Percentiles rank a stretch among this genome's conserved stretches.
Conservation (phyloP, 768 basidiomycete species). For the Pisolithus microcarpus region DNA sequence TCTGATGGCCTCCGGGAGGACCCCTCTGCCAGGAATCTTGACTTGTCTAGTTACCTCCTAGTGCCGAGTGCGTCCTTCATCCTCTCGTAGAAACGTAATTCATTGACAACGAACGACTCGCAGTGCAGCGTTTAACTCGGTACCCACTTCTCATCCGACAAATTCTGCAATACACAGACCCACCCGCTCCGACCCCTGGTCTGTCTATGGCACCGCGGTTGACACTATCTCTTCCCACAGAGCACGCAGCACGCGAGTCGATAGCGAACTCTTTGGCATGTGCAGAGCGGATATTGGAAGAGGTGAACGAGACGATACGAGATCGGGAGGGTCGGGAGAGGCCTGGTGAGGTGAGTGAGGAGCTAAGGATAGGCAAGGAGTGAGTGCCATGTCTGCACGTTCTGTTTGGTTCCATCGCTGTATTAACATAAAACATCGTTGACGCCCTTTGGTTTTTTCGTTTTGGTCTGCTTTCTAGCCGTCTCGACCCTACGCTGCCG, state of each 20-base stretch:
- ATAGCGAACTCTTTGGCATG: constrained; percentile 51
- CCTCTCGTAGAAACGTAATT: not conserved
- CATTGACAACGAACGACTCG: not conserved
- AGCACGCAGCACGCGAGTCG: constrained; percentile 43
- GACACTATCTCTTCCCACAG: constrained; percentile 5
- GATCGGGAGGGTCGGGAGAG: constrained; percentile 75
- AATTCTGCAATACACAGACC: constrained; percentile 74
- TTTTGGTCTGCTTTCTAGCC: constrained; percentile 29
- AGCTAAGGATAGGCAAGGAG: constrained; percentile 87
- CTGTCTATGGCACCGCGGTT: constrained; percentile 1
- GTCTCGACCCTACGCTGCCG: constrained; percentile 81
- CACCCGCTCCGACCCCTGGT: constrained; percentile 23
- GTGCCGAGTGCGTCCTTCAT: constrained; percentile 63
- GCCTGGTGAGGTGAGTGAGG: constrained; percentile 64
- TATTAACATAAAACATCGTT: no score
- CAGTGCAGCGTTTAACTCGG: constrained; percentile 93
- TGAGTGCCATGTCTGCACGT: constrained; percentile 25
- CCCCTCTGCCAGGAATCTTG: constrained; percentile 70
- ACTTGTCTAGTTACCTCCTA: constrained; percentile 85
- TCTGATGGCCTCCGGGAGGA: constrained; percentile 55
- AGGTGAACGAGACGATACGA: constrained; percentile 86
- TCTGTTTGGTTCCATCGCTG: no score
- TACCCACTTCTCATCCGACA: constrained; percentile 88
- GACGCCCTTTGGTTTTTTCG: not conserved
- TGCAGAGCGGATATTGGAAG: constrained; percentile 65